Percentiles rank a stretch among this genome's conserved stretches.
Evolutionary conservation across 108 stramenopile species (phyloP).

Genomic region (Chaetoceros tenuissimus): DNA sequence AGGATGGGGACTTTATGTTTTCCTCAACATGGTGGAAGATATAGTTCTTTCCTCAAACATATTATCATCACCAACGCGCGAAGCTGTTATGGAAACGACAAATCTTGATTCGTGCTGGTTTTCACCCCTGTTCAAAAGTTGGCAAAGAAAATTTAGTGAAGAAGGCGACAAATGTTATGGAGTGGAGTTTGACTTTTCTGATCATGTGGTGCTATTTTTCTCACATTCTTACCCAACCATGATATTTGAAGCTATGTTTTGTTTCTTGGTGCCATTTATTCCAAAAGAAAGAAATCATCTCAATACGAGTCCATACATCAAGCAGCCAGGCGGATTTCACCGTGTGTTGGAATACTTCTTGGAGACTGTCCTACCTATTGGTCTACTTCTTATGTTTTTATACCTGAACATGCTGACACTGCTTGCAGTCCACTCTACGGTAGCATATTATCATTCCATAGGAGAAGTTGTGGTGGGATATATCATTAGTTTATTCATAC

Average conservation of each 20-base stretch:
- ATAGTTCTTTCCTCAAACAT: too few species aligned
- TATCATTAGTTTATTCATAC: constrained; percentile 48
- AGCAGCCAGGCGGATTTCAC: neutral
- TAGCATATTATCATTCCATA: constrained; percentile 65
- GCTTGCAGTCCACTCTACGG: constrained; percentile 53
- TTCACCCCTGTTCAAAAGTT: too few species aligned
- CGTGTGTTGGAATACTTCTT: neutral
- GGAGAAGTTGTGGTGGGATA: constrained; percentile 61
- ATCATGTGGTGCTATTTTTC: constrained; percentile 79
- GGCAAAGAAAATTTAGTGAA: too few species aligned
- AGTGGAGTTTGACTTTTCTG: constrained; percentile 69
- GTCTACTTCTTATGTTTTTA: constrained; percentile 26
- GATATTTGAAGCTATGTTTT: constrained; percentile 47
- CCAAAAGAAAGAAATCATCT: neutral
- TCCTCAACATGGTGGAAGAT: neutral
- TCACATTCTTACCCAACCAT: constrained; percentile 65
- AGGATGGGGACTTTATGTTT: neutral
- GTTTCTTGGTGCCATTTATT: constrained; percentile 37
- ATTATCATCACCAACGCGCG: too few species aligned
- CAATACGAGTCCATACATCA: neutral
- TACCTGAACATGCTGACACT: constrained; percentile 64
- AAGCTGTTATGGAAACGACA: too few species aligned
- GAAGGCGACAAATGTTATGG: constrained; percentile 34
- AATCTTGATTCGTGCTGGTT: too few species aligned
- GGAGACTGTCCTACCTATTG: constrained; percentile 10